These are phyloP conservation scores for Phanerodontia chrysosporium DNA, from an alignment of 768 basidiomycete genomes.

Conservation along the genomic window DNA sequence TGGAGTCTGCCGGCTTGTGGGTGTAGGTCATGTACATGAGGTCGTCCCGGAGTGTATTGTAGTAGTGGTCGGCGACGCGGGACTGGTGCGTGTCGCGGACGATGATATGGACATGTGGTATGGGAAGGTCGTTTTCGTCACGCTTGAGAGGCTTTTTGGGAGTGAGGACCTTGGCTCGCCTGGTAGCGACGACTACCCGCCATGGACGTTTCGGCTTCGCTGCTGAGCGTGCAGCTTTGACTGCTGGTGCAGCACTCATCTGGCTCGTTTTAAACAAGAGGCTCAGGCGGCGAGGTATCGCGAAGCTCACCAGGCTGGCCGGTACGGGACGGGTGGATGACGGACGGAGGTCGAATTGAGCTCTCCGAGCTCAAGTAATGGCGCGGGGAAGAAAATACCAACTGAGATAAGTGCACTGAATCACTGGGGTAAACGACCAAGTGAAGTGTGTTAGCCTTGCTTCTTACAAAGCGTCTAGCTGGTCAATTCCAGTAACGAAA, in stretches of 20 bases:
- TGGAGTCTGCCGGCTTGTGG: constrained; percentile 59
- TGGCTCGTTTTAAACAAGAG: background rate
- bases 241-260: background rate
- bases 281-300: background rate
- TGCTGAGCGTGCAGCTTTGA: background rate
- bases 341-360: too few relatives aligned
- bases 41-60: constrained; percentile 77
- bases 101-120: constrained; percentile 62
- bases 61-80: constrained; percentile 81
- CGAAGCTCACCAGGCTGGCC: background rate
- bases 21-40: constrained; percentile 93
- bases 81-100: constrained; percentile 68
- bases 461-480: too few relatives aligned
- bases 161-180: background rate
- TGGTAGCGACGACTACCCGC: background rate
- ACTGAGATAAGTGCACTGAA: too few relatives aligned
- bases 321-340: too few relatives aligned
- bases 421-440: too few relatives aligned
- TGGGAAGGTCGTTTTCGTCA: constrained; percentile 61
- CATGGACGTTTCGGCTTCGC: background rate
- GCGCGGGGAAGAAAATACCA: too few relatives aligned
- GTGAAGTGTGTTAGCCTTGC: too few relatives aligned
- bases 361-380: too few relatives aligned
- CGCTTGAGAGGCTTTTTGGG: constrained; percentile 33
- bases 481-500: too few relatives aligned